Evolutionary conservation across 768 basidiomycete species (phyloP).

Genomic region (Boletus vermiculosoides): DNA sequence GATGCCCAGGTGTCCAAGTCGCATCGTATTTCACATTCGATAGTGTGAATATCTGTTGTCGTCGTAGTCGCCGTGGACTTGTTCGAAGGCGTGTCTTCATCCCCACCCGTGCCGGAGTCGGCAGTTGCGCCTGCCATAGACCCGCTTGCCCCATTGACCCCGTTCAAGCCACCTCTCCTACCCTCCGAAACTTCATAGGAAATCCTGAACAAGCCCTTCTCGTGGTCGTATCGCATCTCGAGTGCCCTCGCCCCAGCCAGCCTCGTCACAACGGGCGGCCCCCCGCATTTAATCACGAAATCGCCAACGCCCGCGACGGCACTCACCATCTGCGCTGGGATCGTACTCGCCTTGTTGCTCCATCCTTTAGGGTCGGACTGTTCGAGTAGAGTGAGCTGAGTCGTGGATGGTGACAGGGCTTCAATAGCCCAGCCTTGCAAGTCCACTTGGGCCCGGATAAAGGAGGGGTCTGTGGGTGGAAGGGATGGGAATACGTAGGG

Average conservation of each 20-base stretch:
- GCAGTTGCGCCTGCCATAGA: not conserved
- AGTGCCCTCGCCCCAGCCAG: constrained; percentile 74
- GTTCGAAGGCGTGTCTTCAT: constrained; percentile 5
- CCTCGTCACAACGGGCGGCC: constrained; percentile 88
- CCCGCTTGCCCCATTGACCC: constrained; percentile 20
- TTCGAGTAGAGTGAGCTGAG: constrained; percentile 88
- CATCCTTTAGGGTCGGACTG: constrained; percentile 98
- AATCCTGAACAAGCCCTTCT: constrained; percentile 73
- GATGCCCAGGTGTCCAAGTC: constrained; percentile 87
- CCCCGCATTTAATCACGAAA: constrained; percentile 92
- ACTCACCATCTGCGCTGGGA: constrained; percentile 91
- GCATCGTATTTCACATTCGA: constrained; percentile 90
- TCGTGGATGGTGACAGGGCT: constrained; percentile 90
- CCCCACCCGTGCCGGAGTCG: constrained; percentile 17
- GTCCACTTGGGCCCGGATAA: constrained; percentile 94
- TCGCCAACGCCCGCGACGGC: constrained; percentile 90
- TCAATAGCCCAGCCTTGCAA: constrained; percentile 99
- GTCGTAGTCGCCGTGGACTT: constrained; percentile 1
- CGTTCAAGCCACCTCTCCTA: constrained; percentile 37
- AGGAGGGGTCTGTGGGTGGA: constrained; percentile 64
- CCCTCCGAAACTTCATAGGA: constrained; percentile 75
- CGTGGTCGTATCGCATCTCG: constrained; percentile 82
- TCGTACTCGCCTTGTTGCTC: constrained; percentile 85
- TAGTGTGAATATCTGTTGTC: constrained; percentile 42
- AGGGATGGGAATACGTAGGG: constrained; percentile 77